Base-by-base conservation (phyloP, 225 moss, liverwort and hornwort genomes). In the Antitrichia curtipendula region DNA sequence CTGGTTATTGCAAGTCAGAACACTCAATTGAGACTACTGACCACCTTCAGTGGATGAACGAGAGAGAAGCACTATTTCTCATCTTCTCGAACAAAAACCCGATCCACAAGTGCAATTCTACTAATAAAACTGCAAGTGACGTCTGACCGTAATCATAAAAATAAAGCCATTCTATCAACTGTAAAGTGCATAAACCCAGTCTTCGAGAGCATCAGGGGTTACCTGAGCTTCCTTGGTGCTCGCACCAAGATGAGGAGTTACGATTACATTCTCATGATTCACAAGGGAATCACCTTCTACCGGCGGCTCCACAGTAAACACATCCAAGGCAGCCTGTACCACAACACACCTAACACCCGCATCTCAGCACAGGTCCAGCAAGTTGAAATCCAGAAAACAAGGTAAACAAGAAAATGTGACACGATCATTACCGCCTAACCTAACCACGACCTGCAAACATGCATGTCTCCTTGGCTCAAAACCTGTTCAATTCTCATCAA, bases 191-290 rank as follows among this genome's bases (percentile, higher is more conserved):
- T 16, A 50, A 57, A 61, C 18, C 65, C 25, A n/a, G 43, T 59
- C 40, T 24, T 72, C 24, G 25, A 28, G 71, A 63, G 7, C 13
- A 66, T 60, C 68, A 16, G 1, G 27, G 21, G 61, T 61, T 90
- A 93, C 97, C 96, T 98, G 98, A 28, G 97, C 98, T 92, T 99
- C 98, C 75, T 79, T 85, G 82, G 98, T 99, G 91, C 98, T 99
- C 21, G 98, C 98, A 86, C 98, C 98, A 70, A 99, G 93, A 88
- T 99, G 98, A 90, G 98, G 98, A 68, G 98, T 99, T 20, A 96
- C 96, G 38, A 99, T 91, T 50, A 97, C 97, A 62, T 93, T 92
- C 91, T 95, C 95, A 76, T 99, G 97, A 68, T 90, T 90, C 75
- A 99, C 89, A 66, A 99, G 91, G 64, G 89, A 81, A 83, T 94